These are phyloP conservation scores for Gigaspora rosea DNA, from an alignment of 192 early-diverging fungal genomes.

Conservation along the genomic window DNA sequence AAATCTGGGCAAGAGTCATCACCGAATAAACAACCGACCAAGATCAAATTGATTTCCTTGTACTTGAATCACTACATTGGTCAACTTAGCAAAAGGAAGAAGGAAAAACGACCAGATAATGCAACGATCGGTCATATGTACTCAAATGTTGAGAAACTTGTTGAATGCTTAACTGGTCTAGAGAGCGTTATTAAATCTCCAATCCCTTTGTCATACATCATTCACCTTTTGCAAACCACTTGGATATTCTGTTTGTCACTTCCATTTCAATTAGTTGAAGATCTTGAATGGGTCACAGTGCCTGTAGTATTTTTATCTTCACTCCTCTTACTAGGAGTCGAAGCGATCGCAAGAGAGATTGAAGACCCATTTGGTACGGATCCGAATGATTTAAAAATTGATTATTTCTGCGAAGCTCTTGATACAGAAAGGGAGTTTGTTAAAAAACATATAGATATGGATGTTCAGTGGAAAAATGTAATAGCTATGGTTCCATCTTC, in stretches of 20 bases:
- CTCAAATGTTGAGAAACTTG: constrained; percentile 28
- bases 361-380: constrained; percentile 91
- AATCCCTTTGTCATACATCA: constrained; percentile 84
- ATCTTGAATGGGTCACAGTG: constrained; percentile 60
- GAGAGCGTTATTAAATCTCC: constrained; percentile 86
- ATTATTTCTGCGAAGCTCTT: constrained; percentile 49
- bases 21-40: no score
- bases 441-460: no score
- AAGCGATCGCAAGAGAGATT: constrained; percentile 83
- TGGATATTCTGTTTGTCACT: constrained; percentile 72
- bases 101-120: no score
- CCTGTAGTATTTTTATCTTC: constrained; percentile 65
- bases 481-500: no score
- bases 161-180: constrained; percentile 64
- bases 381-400: constrained; percentile 69
- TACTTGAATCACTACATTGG: no score
- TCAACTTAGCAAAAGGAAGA: no score
- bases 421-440: background rate
- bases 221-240: constrained; percentile 83
- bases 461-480: no score
- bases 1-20: no score
- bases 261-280: constrained; percentile 77
- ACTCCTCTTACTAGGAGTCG: constrained; percentile 81
- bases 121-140: no score
- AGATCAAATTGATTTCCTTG: no score